Evolutionary conservation across 768 basidiomycete genomes (phyloP), one percentile per base, ranked within the genome.

Genomic region (Tricholoma sp.): DNA sequence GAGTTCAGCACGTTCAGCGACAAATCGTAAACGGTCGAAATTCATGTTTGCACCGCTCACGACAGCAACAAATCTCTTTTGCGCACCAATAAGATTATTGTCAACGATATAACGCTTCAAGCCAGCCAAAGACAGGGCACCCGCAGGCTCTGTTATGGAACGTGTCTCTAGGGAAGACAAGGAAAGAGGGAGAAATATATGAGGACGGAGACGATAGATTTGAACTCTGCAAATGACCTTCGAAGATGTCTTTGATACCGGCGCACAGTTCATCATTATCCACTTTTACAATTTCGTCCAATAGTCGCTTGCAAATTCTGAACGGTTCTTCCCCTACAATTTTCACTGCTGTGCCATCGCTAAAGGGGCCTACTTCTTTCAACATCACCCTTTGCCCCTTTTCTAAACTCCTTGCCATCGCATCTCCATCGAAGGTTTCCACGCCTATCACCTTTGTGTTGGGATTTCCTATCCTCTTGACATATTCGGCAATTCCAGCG

Each of bases 31-130:
- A 43, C 96, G 84, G 66, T 94, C 91, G 72, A 99, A 99, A 74
- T 99, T 98, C 92, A 99, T 97, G 74, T 99, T 98, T 16, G 96
- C 97, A 19, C 97, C 97, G 65, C 92, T 95, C 61, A 98, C 76
- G 53, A 98, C 85, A 5, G 84, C 94, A 29, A 98, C 95, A 61
- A 95, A 97, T 57, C 83, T 86, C 74, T 92, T 92, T 56, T 88
- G 80, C 2, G 90, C 84, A 35, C 91, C 91, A 52, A 94, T 64
- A 32, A 98, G 83, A 52, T 87, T 80, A 70, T 97, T 91, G 57
- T 86, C 73, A 32, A 84, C 61, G 64, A 99, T 94, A 68, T 96
- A 82, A 11, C 83, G 85, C 69, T 98, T 99, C 53, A 98, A 76
- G 10, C 93, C 94, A 16, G 97, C 97, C 35, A 98, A 77, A 0